phyloP scores from a whole-genome alignment of 1,139 yeast species.

The Debaryomycetaceae sp. region DNA sequence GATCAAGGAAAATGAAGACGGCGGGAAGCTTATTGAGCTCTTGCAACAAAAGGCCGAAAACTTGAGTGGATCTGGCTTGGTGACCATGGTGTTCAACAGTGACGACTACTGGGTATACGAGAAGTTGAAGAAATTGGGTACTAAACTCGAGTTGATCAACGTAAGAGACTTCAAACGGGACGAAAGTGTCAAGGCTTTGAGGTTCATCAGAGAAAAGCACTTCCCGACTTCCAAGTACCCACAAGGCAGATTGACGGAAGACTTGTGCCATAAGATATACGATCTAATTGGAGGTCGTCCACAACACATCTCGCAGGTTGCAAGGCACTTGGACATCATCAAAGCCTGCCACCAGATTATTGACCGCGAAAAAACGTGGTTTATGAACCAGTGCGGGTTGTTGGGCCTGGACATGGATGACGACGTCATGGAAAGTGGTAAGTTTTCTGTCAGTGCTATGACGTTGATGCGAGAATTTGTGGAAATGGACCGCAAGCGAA shows the following conservation, averaged over 20 bases:
- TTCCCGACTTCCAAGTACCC: slow-evolving; percentile 34
- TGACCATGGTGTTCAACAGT: slow-evolving; percentile 73
- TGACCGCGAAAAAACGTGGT: slow-evolving; percentile 83
- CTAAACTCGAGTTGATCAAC: slow-evolving; percentile 70
- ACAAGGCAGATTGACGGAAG: slow-evolving; percentile 31
- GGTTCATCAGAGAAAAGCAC: slow-evolving; percentile 48
- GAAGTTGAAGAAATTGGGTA: slow-evolving; percentile 66
- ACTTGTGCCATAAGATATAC: slow-evolving; percentile 54
- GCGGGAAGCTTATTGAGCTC: slow-evolving; percentile 66
- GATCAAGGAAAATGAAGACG: slow-evolving; percentile 71
- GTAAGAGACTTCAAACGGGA: slow-evolving; percentile 61
- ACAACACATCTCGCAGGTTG: slow-evolving; percentile 75
- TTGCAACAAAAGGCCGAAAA: slow-evolving; percentile 82
- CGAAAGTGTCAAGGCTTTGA: slow-evolving; percentile 57
- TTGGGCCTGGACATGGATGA: slow-evolving; percentile 81
- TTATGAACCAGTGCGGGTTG: slow-evolving; percentile 76
- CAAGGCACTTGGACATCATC: slow-evolving; percentile 59
- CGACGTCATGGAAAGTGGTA: slow-evolving; percentile 84
- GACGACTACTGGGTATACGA: slow-evolving; percentile 91
- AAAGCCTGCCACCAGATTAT: slow-evolving; percentile 68
- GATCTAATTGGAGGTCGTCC: slow-evolving; percentile 82
- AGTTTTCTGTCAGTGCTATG: slow-evolving; percentile 77
- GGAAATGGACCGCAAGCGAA: slow-evolving; percentile 52
- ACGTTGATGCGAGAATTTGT: slow-evolving; percentile 70
- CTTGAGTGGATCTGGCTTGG: slow-evolving; percentile 71